These are phyloP conservation scores for Rhodotorula taiwanensis DNA, from an alignment of 768 basidiomycete genomes.

Conservation along the genomic window DNA sequence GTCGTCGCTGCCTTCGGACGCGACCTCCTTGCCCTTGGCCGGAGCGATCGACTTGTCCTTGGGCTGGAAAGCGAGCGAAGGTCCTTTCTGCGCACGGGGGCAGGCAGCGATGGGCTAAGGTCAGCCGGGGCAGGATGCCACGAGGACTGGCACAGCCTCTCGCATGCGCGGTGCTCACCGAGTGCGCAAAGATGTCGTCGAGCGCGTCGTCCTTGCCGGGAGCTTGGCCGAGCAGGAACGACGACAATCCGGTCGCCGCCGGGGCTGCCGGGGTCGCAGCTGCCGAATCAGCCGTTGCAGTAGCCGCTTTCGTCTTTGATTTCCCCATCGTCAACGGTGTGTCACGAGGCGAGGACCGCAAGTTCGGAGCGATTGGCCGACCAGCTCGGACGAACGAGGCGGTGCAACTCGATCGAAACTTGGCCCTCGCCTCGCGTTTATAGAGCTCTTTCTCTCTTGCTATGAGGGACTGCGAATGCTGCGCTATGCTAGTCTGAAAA, in stretches of 20 bases:
- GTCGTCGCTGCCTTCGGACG: neutral
- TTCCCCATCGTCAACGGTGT: slow-evolving; percentile 13
- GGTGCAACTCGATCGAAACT: too few species aligned
- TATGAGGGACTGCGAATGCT: too few species aligned
- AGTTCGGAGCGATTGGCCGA: too few species aligned
- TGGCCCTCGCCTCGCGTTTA: too few species aligned
- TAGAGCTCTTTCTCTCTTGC: too few species aligned
- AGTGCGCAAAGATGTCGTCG: slow-evolving; percentile 34
- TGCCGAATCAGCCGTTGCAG: neutral
- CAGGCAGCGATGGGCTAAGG: too few species aligned
- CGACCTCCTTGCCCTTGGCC: neutral
- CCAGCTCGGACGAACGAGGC: neutral
- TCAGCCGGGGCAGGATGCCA: too few species aligned
- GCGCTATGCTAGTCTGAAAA: too few species aligned
- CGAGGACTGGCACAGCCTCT: neutral
- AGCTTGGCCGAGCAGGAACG: slow-evolving; percentile 31
- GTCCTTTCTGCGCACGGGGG: slow-evolving; percentile 12
- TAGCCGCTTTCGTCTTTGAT: slow-evolving; percentile 2
- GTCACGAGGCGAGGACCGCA: neutral
- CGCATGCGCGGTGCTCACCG: neutral
- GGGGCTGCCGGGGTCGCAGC: neutral
- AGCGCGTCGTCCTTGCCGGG: slow-evolving; percentile 13
- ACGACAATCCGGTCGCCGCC: slow-evolving; percentile 7
- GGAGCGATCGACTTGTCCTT: neutral
- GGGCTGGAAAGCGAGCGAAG: slow-evolving; percentile 22